Evolutionary conservation across 345 rosid genomes (phyloP).

Genomic region (Geranium rotundifolium): DNA sequence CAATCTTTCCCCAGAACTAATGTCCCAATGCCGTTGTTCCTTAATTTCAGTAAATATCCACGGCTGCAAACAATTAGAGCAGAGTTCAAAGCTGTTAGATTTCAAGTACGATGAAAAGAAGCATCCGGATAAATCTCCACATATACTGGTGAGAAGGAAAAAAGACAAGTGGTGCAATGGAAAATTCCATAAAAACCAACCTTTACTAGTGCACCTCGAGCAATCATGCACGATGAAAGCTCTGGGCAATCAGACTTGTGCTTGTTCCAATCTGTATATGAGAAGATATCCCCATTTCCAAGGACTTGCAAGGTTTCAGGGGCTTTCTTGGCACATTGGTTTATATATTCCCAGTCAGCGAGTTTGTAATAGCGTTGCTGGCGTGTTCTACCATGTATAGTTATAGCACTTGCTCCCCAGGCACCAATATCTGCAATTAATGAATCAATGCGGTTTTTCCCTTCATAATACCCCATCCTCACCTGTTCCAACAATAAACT

Average conservation of each 20-base stretch:
- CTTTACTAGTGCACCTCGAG: slow-evolving; percentile 87
- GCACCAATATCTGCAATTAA: slow-evolving; percentile 54
- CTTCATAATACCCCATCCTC: slow-evolving; percentile 71
- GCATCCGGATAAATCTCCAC: neutral
- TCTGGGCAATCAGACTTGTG: slow-evolving; percentile 64
- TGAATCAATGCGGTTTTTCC: slow-evolving; percentile 69
- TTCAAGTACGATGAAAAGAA: neutral
- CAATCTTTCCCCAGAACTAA: slow-evolving; percentile 67
- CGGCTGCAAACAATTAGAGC: slow-evolving; percentile 43
- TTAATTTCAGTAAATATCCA: slow-evolving; percentile 97
- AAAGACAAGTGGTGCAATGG: neutral
- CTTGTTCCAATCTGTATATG: slow-evolving; percentile 77
- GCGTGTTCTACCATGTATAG: slow-evolving; percentile 87
- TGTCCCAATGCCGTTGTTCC: slow-evolving; percentile 96
- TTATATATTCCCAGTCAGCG: slow-evolving; percentile 89
- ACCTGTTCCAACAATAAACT: slow-evolving; percentile 37
- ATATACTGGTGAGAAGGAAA: neutral
- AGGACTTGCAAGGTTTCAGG: slow-evolving; percentile 53
- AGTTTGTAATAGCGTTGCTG: slow-evolving; percentile 86
- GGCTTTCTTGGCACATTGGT: slow-evolving; percentile 58
- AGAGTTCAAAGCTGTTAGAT: neutral
- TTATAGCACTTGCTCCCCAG: slow-evolving; percentile 89
- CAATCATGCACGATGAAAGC: slow-evolving; percentile 81
- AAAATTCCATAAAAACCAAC: slow-evolving; percentile 19
- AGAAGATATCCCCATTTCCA: slow-evolving; percentile 81